These are phyloP conservation scores for Volutella citrinella DNA, from an alignment of 2,329 filamentous ascomycete species.

Conservation along the genomic window DNA sequence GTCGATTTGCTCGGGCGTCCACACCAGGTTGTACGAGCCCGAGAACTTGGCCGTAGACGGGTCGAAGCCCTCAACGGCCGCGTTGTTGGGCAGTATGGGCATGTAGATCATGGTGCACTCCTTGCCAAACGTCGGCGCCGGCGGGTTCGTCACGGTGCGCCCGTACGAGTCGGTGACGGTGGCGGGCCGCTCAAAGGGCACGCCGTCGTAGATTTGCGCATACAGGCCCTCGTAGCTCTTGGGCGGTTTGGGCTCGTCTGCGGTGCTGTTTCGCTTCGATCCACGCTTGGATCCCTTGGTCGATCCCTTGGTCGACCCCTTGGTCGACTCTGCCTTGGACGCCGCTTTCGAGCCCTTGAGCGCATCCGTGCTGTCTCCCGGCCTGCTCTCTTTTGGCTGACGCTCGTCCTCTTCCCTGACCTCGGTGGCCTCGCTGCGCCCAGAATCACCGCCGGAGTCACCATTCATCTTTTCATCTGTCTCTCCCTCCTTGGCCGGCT, in stretches of 20 bases:
- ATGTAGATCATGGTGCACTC: slow-evolving; percentile 10
- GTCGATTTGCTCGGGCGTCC: slow-evolving; percentile 5
- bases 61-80: slow-evolving; percentile 4
- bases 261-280: not conserved
- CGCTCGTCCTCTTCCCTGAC: too few species aligned
- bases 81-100: slow-evolving; percentile 6
- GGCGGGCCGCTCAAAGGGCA: slow-evolving; percentile 5
- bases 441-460: too few species aligned
- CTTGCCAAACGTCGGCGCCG: slow-evolving; percentile 4
- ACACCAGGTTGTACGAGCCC: slow-evolving; percentile 9
- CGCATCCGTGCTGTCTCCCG: too few species aligned
- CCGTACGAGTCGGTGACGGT: slow-evolving; percentile 8
- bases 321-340: too few species aligned
- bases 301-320: too few species aligned
- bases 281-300: too few species aligned
- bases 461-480: too few species aligned
- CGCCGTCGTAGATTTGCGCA: slow-evolving; percentile 7
- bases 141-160: slow-evolving; percentile 7
- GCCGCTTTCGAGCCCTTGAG: too few species aligned
- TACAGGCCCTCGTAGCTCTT: slow-evolving; percentile 6
- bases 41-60: slow-evolving; percentile 10
- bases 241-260: not conserved
- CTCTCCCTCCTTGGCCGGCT: too few species aligned
- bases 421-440: too few species aligned
- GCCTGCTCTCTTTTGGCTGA: too few species aligned